Evolutionary conservation across 768 basidiomycete genomes (phyloP).

Genomic region (Tylopilus felleus): DNA sequence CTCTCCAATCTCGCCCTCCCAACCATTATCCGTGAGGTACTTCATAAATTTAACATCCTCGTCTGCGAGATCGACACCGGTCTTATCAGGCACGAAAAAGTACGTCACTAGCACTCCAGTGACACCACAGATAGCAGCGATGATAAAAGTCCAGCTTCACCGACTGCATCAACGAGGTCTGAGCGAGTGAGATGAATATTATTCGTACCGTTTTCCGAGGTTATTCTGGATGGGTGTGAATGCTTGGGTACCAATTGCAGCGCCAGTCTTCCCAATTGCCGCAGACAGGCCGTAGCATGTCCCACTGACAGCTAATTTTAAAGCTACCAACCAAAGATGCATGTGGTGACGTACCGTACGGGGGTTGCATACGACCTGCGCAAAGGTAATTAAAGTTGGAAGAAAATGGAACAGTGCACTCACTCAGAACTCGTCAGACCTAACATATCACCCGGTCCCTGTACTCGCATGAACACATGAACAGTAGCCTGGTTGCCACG

Average conservation of each 20-base stretch:
- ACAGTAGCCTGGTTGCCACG: slow-evolving; percentile 7
- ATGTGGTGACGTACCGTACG: slow-evolving; percentile 41
- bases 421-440: slow-evolving; percentile 65
- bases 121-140: slow-evolving; percentile 65
- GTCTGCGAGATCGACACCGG: slow-evolving; percentile 60
- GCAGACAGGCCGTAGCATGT: slow-evolving; percentile 70
- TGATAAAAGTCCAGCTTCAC: slow-evolving; percentile 62
- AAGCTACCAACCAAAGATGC: not conserved
- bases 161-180: not conserved
- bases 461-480: slow-evolving; percentile 8
- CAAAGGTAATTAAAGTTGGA: slow-evolving; percentile 2
- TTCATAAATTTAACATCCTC: slow-evolving; percentile 61
- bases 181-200: not conserved
- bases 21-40: slow-evolving; percentile 61
- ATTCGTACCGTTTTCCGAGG: slow-evolving; percentile 57
- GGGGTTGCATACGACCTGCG: slow-evolving; percentile 60
- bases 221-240: slow-evolving; percentile 67
- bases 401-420: slow-evolving; percentile 23
- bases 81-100: slow-evolving; percentile 67
- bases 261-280: slow-evolving; percentile 67
- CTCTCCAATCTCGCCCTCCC: slow-evolving; percentile 63
- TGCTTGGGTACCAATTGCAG: slow-evolving; percentile 66
- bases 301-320: slow-evolving; percentile 38
- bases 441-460: slow-evolving; percentile 73
- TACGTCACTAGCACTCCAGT: slow-evolving; percentile 62